Base-by-base conservation (phyloP, 805 yeast species). In the Jamesozyma spencerorum region DNA sequence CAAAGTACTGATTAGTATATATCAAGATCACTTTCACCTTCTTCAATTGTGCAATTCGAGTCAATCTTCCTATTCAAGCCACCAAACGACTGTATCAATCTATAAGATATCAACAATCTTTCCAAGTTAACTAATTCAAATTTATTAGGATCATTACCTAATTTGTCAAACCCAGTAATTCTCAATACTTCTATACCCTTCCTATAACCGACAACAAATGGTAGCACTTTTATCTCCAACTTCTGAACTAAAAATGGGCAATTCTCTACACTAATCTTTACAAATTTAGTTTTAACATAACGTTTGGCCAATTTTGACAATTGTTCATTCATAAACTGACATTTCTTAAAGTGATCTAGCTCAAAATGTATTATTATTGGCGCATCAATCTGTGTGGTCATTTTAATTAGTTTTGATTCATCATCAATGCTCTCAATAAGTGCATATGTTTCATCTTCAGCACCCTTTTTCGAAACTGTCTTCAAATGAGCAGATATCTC, bases 221-320 rank as follows among this genome's bases (percentile, higher is more conserved):
- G 95, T 4, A 85, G 65, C 10, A 81, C 77, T 54, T 80, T 75
- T 37, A 86, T 69, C 2, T 67, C 64, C 31, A 86, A 67, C 53
- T 75, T 77, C 2, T 75, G 62, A 4, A 77, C 85, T 34, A 86
- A 63, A 53, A 85, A 85, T 3, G 94, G 87, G 1, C 88, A 82
- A 30, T 71, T 63, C 28, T 67, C 72, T 0, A 84, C 95, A 40
- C 71, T 66, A 3, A 82, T 70, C 35, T 72, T 67, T 17, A 71
- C 58, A 43, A 81, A 74, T 42, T 66, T 68, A 1, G 83, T 66
- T 2, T 65, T 63, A 36, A 80, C 53, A 59, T 85, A 84, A 46
- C 71, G 74, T 42, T 68, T 69, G 1, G 90, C 77, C 6, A 85
- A 51, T 37, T 37, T 47, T 22, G 48, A 42, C 22, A 71, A 49